Base-by-base conservation (phyloP, 2,329 filamentous ascomycete species). In the Cercospora zeina region DNA sequence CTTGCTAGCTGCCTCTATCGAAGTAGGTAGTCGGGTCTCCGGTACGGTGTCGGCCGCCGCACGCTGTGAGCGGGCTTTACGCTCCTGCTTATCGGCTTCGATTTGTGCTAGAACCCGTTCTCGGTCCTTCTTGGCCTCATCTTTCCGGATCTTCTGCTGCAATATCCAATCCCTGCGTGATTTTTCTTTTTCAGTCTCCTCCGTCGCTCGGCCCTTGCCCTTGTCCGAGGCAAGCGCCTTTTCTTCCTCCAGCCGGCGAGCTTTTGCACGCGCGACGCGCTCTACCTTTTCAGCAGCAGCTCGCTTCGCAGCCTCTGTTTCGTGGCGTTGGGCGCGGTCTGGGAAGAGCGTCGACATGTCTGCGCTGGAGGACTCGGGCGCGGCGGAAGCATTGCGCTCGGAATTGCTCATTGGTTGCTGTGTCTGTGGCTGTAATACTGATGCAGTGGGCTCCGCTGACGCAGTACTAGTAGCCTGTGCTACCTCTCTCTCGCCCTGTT, bases 81-180 rank as follows among this genome's bases (percentile, higher is more conserved):
- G 83, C 63, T 87, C 88, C 10, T 82, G 82, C 72, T 89, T 90
- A 77, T 96, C 91, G 63, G 88, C 85, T 70, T 91, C 88, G 65
- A 96, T 92, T 39, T 86, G 85, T 67, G 86, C 85, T 49, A 93
- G 80, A 58, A 96, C 88, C 1, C 89, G 83, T 60, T 86, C 83
- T 37, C 88, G 82, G 71, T 95, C 90, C 49, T 88, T 83, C 50
- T 84, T 81, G 2, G 86, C 85, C 64, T 90, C 84, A 59, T 84
- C 81, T 68, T 88, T 86, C 59, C 85, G 83, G 72, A 83, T 82
- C 47, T 83, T 87, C 60, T 88, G 74, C 55, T 75, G 71, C n/a
- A 69, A 64, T 1, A 75, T 54, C 70, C 71, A 76, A 56, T 71
- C 70, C 49, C 69, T 65, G n/a, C 73, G 68, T 21, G 77, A 75